These are phyloP conservation scores for Cicer arietinum DNA, from an alignment of 306 rosid species.

Conservation along the genomic window DNA sequence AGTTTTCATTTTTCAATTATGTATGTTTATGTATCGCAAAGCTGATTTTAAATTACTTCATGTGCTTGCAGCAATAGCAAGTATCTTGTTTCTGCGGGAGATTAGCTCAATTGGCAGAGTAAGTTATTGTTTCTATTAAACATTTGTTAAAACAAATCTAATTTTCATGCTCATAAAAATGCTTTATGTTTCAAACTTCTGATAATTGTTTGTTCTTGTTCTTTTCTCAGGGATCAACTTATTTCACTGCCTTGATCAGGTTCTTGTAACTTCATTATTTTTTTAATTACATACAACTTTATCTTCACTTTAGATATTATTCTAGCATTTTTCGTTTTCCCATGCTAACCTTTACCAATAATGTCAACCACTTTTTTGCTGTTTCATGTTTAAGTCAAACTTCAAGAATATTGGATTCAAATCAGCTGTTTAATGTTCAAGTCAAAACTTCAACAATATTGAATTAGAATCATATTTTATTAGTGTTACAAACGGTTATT, in stretches of 20 bases:
- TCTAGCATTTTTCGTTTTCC: background rate
- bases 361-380: slow-evolving; percentile 22
- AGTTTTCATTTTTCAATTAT: slow-evolving; percentile 14
- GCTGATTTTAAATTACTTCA: slow-evolving; percentile 39
- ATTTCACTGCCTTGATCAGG: slow-evolving; percentile 78
- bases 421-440: slow-evolving; percentile 12
- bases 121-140: slow-evolving; percentile 40
- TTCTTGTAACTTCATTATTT: slow-evolving; percentile 44
- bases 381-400: slow-evolving; percentile 18
- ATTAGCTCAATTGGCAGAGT: slow-evolving; percentile 61
- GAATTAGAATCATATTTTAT: slow-evolving; percentile 19
- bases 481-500: slow-evolving; percentile 18
- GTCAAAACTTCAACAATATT: slow-evolving; percentile 19
- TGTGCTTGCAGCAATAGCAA: slow-evolving; percentile 72
- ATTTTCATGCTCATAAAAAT: slow-evolving; percentile 10
- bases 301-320: slow-evolving; percentile 28
- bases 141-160: slow-evolving; percentile 2
- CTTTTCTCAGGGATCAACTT: slow-evolving; percentile 66
- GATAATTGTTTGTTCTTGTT: slow-evolving; percentile 41
- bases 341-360: slow-evolving; percentile 17
- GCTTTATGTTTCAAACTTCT: slow-evolving; percentile 39
- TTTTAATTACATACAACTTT: slow-evolving; percentile 27
- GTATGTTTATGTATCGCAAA: slow-evolving; percentile 12
- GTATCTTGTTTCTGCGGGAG: slow-evolving; percentile 72
- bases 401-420: slow-evolving; percentile 4